Evolutionary conservation across 2,329 filamentous ascomycete species (phyloP), one percentile per base, ranked within the genome.

Genomic region (Xylariomycetidae sp.): DNA sequence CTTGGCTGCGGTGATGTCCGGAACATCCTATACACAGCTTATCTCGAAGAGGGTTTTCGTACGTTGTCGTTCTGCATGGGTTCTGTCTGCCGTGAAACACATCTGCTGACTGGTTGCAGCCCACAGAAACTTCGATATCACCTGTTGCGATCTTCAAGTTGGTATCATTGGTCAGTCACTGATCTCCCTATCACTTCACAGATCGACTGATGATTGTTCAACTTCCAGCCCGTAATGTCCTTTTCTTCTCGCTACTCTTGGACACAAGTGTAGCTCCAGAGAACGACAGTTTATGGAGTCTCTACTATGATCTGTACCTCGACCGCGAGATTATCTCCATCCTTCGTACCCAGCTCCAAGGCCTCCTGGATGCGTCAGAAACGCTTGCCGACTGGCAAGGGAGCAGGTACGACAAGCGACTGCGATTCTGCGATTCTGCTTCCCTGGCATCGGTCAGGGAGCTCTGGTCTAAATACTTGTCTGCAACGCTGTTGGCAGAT

Each of bases 1-100:
- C 59, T 80, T 3, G 73, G 70, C 2, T 76, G 70, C 35, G 72
- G 72, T 9, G 76, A 80, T 54, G 55, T 69, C 26, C 64, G 73
- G 10, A 71, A 73, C 40, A 61, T 80, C 18, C 53, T 80, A 1
- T 79, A 68, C 45, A 76, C 74, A 0, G 47, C 59, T 2, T 71
- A 69, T 40, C 49, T 53, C 2, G 60, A 74, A 30, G 44, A 47
- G 23, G 59, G 52, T 2, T 42, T 65, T 18, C 52, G 60, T 62
- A 30, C 45, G 62, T 48, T 12, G n/a, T 13, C 10, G 19, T 10
- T 15, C 19, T 15, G 25, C 18, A n/a, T 17, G 13, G 25, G 6
- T 15, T 26, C 6, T 14, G n/a, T 10, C 8, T 23, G 20, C n/a
- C 5, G 24, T 25, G n/a, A 3, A 18, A 10, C 4, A 29, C 19